phyloP scores from a whole-genome alignment of 2,329 filamentous ascomycete genomes.

The Diaporthe citri region DNA sequence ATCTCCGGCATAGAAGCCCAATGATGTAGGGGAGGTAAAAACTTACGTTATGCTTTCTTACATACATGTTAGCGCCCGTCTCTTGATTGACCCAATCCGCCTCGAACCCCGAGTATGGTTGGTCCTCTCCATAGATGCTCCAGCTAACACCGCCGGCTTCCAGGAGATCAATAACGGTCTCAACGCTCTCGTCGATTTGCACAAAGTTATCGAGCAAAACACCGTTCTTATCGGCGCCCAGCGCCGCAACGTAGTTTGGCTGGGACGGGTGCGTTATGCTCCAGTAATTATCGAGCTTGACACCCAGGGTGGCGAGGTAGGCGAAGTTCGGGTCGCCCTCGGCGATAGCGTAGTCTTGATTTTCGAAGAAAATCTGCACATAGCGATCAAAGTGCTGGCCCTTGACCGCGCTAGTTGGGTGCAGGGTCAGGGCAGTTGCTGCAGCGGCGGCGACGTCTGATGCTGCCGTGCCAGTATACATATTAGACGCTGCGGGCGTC shows the following conservation, averaged over 20 bases:
- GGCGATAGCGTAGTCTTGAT: slow-evolving; percentile 65
- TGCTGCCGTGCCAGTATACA: slow-evolving; percentile 47
- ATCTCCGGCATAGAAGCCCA: background rate
- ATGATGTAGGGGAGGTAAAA: too few species aligned
- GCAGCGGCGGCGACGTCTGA: slow-evolving; percentile 53
- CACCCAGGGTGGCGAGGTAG: slow-evolving; percentile 65
- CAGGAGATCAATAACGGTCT: slow-evolving; percentile 63
- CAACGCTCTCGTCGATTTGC: slow-evolving; percentile 55
- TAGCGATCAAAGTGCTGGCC: slow-evolving; percentile 70
- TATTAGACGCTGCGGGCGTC: slow-evolving; percentile 32
- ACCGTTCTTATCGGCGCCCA: slow-evolving; percentile 68
- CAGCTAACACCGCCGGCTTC: slow-evolving; percentile 61
- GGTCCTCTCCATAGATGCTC: slow-evolving; percentile 67
- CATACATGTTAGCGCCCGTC: slow-evolving; percentile 70
- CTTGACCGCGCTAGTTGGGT: slow-evolving; percentile 59
- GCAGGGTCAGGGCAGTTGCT: slow-evolving; percentile 58
- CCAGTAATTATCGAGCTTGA: slow-evolving; percentile 66
- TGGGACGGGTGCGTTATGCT: slow-evolving; percentile 70
- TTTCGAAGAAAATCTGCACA: slow-evolving; percentile 72
- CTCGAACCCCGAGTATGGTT: slow-evolving; percentile 62
- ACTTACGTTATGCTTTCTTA: slow-evolving; percentile 73
- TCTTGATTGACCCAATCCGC: slow-evolving; percentile 65
- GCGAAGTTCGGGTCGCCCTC: slow-evolving; percentile 60
- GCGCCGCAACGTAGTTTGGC: slow-evolving; percentile 73
- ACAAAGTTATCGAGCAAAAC: slow-evolving; percentile 66